Base-by-base conservation (phyloP, 306 rosid species). In the Arachis hypogaea region DNA sequence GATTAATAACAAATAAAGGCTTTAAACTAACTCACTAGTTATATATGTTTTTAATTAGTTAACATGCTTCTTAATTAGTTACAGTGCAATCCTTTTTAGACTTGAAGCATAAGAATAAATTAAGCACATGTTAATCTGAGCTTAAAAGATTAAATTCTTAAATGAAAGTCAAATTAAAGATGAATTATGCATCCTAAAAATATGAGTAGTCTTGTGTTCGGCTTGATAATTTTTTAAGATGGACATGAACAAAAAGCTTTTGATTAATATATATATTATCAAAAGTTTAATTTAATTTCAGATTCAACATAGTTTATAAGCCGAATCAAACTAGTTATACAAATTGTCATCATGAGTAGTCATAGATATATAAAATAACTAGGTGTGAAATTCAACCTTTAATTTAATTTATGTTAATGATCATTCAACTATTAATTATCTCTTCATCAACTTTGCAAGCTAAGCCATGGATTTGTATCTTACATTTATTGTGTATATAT, bases 181-280 rank as follows among this genome's bases (percentile, higher is more conserved):
- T 58, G 6, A 58, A 9, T 9, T 12, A 44, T 45, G 0, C 28
- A n/a, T 59, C 8, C 1, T 14, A 70, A 45, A 29, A 55, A 33
- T 12, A 29, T 43, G 22, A 18, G 22, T 1, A 2, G 5, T 11
- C 45, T 7, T 71, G 29, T 36, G 16, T 36, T 59, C 18, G 30
- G 68, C 60, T 59, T 47, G 51, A 40, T 46, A 72, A 72, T 3
- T 63, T 41, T 60, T 22, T 9, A 33, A 59, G 7, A 47, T 44
- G 12, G 59, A 4, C 18, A 1, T 1, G 47, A 29, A 9, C 10
- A 44, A 4, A 4, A 2, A 41, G 44, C 44, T 18, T 18, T 18
- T 18, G 22, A 18, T 18, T 18, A 18, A 18, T 18, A 18, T 18
- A 18, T 18, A 18, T 18, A 18, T 18, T 18, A 18, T 18, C 22